A percentile compares a stretch with the other conserved stretches of the same genome.
These are phyloP conservation scores for Amanita phalloides DNA, from an alignment of 768 basidiomycete genomes.

Conservation along the genomic window DNA sequence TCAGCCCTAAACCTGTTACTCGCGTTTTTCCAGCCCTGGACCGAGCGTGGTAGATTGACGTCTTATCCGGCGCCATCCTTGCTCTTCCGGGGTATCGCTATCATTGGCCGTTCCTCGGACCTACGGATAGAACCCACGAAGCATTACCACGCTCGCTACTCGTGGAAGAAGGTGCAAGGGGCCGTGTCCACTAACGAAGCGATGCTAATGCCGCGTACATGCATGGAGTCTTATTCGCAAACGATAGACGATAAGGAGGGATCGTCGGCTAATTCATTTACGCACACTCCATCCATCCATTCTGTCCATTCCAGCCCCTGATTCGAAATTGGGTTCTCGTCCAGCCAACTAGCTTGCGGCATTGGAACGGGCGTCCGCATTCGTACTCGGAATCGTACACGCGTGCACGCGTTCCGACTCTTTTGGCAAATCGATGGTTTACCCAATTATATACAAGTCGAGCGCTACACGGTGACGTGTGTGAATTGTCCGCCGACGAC, in stretches of 20 bases:
- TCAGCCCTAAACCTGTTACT: neutral
- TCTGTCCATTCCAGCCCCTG: neutral
- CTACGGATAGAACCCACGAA: neutral
- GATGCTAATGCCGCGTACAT: neutral
- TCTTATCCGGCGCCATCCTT: neutral
- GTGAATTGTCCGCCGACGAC: neutral
- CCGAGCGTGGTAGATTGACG: neutral
- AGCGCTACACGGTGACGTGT: neutral
- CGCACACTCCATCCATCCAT: neutral
- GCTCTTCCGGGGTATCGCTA: neutral
- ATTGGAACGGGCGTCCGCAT: neutral
- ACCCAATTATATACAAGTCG: neutral
- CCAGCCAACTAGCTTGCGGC: neutral
- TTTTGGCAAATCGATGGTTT: neutral
- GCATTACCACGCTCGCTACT: neutral
- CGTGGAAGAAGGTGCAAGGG: neutral
- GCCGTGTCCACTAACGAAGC: neutral
- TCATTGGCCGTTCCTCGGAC: neutral
- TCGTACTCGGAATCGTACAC: neutral
- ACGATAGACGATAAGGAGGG: neutral
- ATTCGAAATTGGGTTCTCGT: neutral
- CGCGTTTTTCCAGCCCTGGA: neutral
- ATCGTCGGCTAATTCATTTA: slow-evolving; percentile 1
- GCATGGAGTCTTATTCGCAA: neutral
- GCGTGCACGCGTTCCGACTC: neutral